Percentiles rank a stretch among this genome's conserved stretches.
phyloP scores from a whole-genome alignment of 148 eudicot species.

The Beta vulgaris region DNA sequence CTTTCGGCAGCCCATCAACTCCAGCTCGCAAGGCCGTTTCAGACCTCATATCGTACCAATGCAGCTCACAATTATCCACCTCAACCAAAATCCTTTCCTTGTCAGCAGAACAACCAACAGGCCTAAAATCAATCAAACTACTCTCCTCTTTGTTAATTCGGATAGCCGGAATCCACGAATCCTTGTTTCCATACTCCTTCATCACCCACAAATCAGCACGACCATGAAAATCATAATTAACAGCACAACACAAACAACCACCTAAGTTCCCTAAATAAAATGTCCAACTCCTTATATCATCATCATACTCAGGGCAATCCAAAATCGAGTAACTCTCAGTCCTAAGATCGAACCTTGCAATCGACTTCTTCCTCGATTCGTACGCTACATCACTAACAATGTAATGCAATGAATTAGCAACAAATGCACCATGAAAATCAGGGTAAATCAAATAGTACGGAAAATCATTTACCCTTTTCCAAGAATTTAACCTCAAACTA shows the following conservation, averaged over 20 bases:
- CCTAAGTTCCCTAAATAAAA: conserved; percentile 6
- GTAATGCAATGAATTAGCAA: conserved; percentile 5
- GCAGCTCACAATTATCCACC: conserved; percentile 13
- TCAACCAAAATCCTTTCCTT: conserved; percentile 11
- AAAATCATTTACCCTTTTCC: conserved; percentile 13
- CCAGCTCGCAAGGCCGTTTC: not conserved
- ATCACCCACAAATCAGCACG: conserved; percentile 26
- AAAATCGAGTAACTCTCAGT: conserved; percentile 6
- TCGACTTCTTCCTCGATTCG: conserved; percentile 2
- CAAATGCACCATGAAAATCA: conserved; percentile 10
- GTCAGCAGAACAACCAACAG: conserved; percentile 10
- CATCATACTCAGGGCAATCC: conserved; percentile 13
- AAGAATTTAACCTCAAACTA: conserved; percentile 6
- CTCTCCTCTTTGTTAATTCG: not conserved
- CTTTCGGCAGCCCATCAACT: conserved; percentile 5
- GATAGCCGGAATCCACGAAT: conserved; percentile 20
- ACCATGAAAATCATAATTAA: conserved; percentile 1
- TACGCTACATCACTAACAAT: not conserved
- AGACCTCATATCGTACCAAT: conserved; percentile 9
- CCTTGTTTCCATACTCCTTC: conserved; percentile 28
- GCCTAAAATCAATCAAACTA: conserved; percentile 12
- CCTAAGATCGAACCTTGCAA: conserved; percentile 9
- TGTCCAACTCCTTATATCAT: conserved; percentile 1
- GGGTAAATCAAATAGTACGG: conserved; percentile 7
- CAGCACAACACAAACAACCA: conserved; percentile 19